Base-by-base conservation (phyloP, 257 asterid genomes). In the Nemophila menziesii region DNA sequence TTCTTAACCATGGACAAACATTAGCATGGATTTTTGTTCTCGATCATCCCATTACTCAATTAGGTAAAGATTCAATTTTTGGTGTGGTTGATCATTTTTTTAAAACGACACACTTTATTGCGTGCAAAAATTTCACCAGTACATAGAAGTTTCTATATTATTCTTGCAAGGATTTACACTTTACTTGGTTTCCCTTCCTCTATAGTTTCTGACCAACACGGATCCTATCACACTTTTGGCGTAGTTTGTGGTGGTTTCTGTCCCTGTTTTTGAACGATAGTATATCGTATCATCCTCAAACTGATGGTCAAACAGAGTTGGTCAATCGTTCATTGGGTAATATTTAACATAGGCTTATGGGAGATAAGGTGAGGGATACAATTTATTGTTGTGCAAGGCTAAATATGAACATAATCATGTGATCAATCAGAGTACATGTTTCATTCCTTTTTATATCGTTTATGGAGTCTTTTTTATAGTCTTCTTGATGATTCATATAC, bases 1-100 rank as follows among this genome's bases (percentile, higher is more conserved):
- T 43, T 5, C 8, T 5, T 10, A 26, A 5, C 42, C 49, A 8
- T 49, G 48, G 40, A 15, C 42, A 20, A 44, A 49, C 33, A 8
- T 27, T 6, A 3, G 37, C 0, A 20, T 49, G 56, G 46, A 49
- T 8, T 41, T n/a, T 57, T 5, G n/a, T 49, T 1, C 6, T 43
- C 6, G 45, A 41, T 4, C 15, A 27, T 2, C 33, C 39, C 1
- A 5, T 33, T 12, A 42, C 46, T 0, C 46, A 48, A 5, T 26
- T 21, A 1, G 46, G 38, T 4, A 17, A 15, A 39, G 33, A 19
- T 57, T 33, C 7, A 0, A 48, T 5, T 39, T 57, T n/a, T 11
- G 20, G 27, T 0, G 51, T 57, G 18, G 57, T 57, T 13, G 44
- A 42, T 10, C 4, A 22, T 2, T 57, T 57, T 21, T 48, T 51